phyloP scores from a whole-genome alignment of 768 basidiomycete genomes.

The Tylopilus intermedius region DNA sequence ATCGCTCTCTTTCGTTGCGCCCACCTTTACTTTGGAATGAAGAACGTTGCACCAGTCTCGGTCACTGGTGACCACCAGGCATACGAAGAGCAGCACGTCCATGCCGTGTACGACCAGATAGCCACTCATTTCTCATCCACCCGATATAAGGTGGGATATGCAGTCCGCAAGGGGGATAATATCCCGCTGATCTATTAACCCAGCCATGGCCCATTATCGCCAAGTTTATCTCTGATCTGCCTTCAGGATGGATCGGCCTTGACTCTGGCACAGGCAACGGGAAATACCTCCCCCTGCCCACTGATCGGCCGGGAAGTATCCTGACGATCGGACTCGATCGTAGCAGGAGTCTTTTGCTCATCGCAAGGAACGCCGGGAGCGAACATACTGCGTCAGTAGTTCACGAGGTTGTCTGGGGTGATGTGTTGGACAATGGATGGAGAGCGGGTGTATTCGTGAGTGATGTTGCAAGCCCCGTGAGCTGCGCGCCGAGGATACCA shows the following conservation, averaged over 20 bases:
- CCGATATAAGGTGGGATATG: conserved; percentile 65
- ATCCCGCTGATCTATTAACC: background rate
- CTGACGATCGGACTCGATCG: conserved; percentile 84
- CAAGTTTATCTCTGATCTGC: conserved; percentile 63
- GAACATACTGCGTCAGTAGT: conserved; percentile 18
- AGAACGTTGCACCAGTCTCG: conserved; percentile 35
- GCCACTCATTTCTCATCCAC: conserved; percentile 86
- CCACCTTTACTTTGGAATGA: conserved; percentile 12
- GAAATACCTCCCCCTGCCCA: conserved; percentile 83
- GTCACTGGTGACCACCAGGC: conserved; percentile 46
- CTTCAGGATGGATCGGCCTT: conserved; percentile 78
- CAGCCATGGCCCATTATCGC: conserved; percentile 91
- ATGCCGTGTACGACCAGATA: conserved; percentile 79
- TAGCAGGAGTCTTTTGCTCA: conserved; percentile 70
- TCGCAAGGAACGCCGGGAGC: conserved; percentile 64
- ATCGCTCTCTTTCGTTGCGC: background rate
- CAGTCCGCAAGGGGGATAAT: background rate
- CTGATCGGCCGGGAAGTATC: conserved; percentile 52
- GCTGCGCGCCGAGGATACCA: background rate
- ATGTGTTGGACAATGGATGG: conserved; percentile 72
- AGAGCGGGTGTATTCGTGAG: conserved; percentile 76
- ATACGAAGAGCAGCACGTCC: conserved; percentile 76
- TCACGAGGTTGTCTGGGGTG: conserved; percentile 77
- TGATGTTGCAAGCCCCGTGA: conserved; percentile 8
- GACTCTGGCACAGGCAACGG: conserved; percentile 98